Evolutionary conservation across 2,329 filamentous ascomycete species (phyloP).

Genomic region (Fusarium burgessii): DNA sequence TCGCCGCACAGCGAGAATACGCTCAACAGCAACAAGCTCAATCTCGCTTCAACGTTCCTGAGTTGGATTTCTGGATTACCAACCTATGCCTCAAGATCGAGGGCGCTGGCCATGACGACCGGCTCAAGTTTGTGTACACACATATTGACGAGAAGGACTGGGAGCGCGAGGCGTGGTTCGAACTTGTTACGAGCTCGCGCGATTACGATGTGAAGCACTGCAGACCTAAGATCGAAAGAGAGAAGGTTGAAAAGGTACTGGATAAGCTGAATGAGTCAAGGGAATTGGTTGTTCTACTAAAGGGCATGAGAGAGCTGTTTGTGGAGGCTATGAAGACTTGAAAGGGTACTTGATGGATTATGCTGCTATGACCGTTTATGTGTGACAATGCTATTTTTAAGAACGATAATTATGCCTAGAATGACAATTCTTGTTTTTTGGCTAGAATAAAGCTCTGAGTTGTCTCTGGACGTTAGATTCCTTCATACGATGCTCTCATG

Average conservation of each 20-base stretch:
- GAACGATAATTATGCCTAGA: slow-evolving; percentile 18
- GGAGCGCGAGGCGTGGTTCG: slow-evolving; percentile 93
- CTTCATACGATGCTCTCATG: not conserved
- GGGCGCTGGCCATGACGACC: slow-evolving; percentile 84
- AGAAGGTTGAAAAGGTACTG: slow-evolving; percentile 80
- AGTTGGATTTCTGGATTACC: slow-evolving; percentile 95
- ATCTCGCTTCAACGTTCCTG: slow-evolving; percentile 88
- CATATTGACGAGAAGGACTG: slow-evolving; percentile 89
- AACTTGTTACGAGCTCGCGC: slow-evolving; percentile 81
- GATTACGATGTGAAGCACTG: slow-evolving; percentile 89
- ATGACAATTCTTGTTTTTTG: not conserved
- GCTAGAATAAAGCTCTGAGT: not conserved
- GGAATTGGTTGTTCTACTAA: slow-evolving; percentile 78
- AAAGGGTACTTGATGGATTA: slow-evolving; percentile 26
- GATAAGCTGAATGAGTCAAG: slow-evolving; percentile 85
- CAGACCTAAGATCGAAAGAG: slow-evolving; percentile 83
- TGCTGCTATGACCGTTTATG: slow-evolving; percentile 23
- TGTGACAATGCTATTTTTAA: slow-evolving; percentile 12
- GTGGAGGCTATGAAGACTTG: slow-evolving; percentile 71
- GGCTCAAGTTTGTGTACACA: slow-evolving; percentile 89
- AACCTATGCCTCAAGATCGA: slow-evolving; percentile 92
- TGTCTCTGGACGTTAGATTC: not conserved
- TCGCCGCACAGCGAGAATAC: slow-evolving; percentile 79
- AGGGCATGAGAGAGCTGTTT: slow-evolving; percentile 86
- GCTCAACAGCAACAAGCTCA: slow-evolving; percentile 84